Evolutionary conservation across 352 stramenopile genomes (phyloP), one percentile per base, ranked within the genome.

Genomic region (Globisporangium iwayamae): DNA sequence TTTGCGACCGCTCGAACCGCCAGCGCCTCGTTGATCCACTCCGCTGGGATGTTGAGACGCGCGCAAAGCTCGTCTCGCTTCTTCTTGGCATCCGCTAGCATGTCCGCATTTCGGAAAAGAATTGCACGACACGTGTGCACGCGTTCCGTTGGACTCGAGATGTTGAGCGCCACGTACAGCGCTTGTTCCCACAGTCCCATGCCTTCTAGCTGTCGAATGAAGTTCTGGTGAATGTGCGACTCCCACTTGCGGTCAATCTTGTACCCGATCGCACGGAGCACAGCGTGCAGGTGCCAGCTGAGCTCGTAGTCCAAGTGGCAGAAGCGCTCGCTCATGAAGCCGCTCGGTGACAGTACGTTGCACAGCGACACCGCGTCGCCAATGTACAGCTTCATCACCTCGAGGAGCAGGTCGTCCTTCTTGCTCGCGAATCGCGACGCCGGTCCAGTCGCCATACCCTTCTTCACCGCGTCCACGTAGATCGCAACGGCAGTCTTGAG

Each of bases 161-260:
- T 88, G 59, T 89, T 94, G 14, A 94, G 73, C 14, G 85, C 71
- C 34, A 96, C 86, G 63, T 93, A 94, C 8, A 93, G 55, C 22
- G 85, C 87, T 20, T 93, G 70, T 48, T 91, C 65, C 80, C 85
- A 92, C 43, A 89, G 51, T 4, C 79, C 75, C 34, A 67, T 76
- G 14, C 81, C 69, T 51, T 94, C 78, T 10, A 96, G 69, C 68
- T 94, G 81, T 11, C 78, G 75, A 47, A 96, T 87, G 34, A 91
- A 96, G 67, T 90, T 89, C 25, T 90, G 82, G 36, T 90, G 78
- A 36, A 94, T 78, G 64, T 93, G 80, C 7, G 85, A 89, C 62
- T 92, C 78, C 78, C 80, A 90, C 53, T 90, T 79, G 4, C 78
- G 75, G 46, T 90, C 79, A 55, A 91, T 73, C 41, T 89, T 83